These are phyloP conservation scores for Batkoa obscura DNA, from an alignment of 371 early-diverging fungal genomes.

Conservation along the genomic window DNA sequence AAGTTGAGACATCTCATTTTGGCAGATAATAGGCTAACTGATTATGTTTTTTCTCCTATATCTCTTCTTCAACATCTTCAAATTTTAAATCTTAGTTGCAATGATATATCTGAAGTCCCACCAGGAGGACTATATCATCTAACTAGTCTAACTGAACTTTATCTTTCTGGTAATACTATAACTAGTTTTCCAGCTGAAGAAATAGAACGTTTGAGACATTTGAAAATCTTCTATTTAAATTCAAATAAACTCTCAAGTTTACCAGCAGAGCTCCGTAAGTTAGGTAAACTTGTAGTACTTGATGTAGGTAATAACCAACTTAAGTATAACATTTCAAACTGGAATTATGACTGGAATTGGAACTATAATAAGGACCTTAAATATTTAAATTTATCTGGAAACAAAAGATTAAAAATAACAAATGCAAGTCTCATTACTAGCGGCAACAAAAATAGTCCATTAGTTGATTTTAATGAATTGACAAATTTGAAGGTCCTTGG, in stretches of 20 bases:
- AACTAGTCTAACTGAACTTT: slow-evolving; percentile 44
- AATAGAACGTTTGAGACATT: slow-evolving; percentile 42
- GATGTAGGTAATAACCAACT: slow-evolving; percentile 76
- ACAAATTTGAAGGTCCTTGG: slow-evolving; percentile 58
- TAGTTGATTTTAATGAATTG: slow-evolving; percentile 60
- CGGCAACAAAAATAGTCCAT: background rate
- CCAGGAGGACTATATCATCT: slow-evolving; percentile 23
- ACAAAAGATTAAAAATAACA: slow-evolving; percentile 71
- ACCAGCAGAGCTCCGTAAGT: slow-evolving; percentile 76
- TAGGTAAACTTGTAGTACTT: slow-evolving; percentile 46
- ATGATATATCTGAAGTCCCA: slow-evolving; percentile 68
- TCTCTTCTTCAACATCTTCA: slow-evolving; percentile 46
- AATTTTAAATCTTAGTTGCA: slow-evolving; percentile 64
- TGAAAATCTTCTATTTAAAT: slow-evolving; percentile 64
- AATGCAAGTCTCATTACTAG: slow-evolving; percentile 24
- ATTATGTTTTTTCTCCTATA: slow-evolving; percentile 59
- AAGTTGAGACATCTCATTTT: slow-evolving; percentile 31
- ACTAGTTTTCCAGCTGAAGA: slow-evolving; percentile 71
- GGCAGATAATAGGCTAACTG: slow-evolving; percentile 73
- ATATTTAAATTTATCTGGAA: slow-evolving; percentile 80
- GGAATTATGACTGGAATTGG: slow-evolving; percentile 96
- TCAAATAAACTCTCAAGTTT: slow-evolving; percentile 76
- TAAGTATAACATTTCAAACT: slow-evolving; percentile 83
- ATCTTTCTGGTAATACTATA: slow-evolving; percentile 68
- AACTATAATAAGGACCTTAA: slow-evolving; percentile 79